Percentiles rank a stretch among this genome's conserved stretches.
Conservation (phyloP, 164 flowering plant species). For the Santalum album region DNA sequence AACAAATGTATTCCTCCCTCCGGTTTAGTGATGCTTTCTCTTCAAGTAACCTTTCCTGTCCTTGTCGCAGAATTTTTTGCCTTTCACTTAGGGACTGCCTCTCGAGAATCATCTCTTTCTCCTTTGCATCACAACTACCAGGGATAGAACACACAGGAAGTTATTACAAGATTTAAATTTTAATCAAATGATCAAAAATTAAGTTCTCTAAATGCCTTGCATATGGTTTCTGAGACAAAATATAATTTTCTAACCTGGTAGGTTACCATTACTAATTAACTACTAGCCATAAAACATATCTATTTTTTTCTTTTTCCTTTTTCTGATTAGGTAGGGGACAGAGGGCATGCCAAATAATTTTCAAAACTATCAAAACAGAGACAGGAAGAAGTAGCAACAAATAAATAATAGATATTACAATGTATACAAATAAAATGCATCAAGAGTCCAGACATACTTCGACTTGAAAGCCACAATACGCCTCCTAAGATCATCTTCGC, state of each 20-base stretch:
- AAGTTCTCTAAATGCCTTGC: too few species aligned
- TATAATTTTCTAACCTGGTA: not conserved
- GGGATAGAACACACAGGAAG: constrained; percentile 6
- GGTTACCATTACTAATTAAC: not conserved
- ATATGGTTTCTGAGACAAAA: too few species aligned
- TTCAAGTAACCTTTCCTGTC: constrained; percentile 63
- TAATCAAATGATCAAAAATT: too few species aligned
- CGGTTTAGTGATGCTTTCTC: constrained; percentile 61
- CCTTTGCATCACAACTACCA: constrained; percentile 77
- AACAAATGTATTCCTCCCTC: constrained; percentile 59
- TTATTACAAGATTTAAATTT: too few species aligned
- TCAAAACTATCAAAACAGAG: not conserved
- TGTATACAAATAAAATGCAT: not conserved
- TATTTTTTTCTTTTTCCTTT: too few species aligned
- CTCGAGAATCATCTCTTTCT: constrained; percentile 63
- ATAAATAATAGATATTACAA: not conserved
- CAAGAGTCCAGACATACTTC: constrained; percentile 69
- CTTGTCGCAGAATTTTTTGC: constrained; percentile 49
- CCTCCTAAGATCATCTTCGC: constrained; percentile 81
- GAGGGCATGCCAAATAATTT: too few species aligned
- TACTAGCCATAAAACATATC: not conserved
- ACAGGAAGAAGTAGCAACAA: not conserved
- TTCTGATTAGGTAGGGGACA: too few species aligned
- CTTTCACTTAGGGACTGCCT: constrained; percentile 59
- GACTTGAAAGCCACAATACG: constrained; percentile 49